Conservation (phyloP, 1,139 yeast species). For the Scheffersomyces quercinus region DNA sequence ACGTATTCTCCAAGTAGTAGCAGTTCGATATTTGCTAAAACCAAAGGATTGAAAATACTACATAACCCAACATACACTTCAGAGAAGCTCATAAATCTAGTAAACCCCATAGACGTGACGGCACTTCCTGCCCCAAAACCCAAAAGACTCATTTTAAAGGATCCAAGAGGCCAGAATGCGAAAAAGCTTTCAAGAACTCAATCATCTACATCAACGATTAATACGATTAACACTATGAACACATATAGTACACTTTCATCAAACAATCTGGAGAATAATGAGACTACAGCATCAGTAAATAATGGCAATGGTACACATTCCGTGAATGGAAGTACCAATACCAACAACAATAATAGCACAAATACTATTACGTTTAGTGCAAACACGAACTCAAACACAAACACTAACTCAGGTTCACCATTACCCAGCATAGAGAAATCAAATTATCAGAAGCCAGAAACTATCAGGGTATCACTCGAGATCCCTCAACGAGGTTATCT, state of each 20-base stretch:
- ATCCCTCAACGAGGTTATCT: conserved; percentile 71
- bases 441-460: conserved; percentile 17
- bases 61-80: conserved; percentile 40
- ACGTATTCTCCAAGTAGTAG: conserved; percentile 6
- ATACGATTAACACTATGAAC: conserved; percentile 24
- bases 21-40: conserved; percentile 18
- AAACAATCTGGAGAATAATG: conserved; percentile 29
- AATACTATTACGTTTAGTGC: not conserved
- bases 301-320: not conserved
- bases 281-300: conserved; percentile 2
- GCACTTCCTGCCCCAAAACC: conserved; percentile 66
- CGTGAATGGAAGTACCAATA: conserved; percentile 4
- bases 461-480: conserved; percentile 57
- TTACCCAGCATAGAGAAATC: not conserved
- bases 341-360: conserved; percentile 3
- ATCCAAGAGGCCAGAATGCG: conserved; percentile 26
- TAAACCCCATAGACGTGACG: conserved; percentile 76
- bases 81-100: conserved; percentile 58
- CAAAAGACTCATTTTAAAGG: conserved; percentile 61
- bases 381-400: conserved; percentile 1
- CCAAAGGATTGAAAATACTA: conserved; percentile 24
- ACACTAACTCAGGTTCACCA: conserved; percentile 3
- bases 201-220: conserved; percentile 54
- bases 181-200: conserved; percentile 41
- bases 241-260: conserved; percentile 41